A percentile compares a stretch with the other conserved stretches of the same genome.
These are phyloP conservation scores for Trichoderma polysporum DNA, from an alignment of 2,329 filamentous ascomycete species.

Conservation along the genomic window DNA sequence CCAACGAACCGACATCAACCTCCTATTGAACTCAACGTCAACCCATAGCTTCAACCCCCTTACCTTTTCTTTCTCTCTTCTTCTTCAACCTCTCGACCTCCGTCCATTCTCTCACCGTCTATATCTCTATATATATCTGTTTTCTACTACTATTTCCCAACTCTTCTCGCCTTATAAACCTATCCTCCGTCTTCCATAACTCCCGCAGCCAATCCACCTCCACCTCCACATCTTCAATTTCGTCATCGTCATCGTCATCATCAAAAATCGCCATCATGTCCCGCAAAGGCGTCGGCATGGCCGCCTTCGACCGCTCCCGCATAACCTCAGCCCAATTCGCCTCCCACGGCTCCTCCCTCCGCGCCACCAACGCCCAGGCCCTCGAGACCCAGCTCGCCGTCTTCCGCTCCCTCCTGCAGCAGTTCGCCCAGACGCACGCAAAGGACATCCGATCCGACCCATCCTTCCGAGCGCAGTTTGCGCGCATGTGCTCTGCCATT, in stretches of 20 bases:
- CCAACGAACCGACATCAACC: not conserved
- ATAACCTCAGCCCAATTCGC: conserved; percentile 88
- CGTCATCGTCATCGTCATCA: not conserved
- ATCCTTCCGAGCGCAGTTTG: conserved; percentile 92
- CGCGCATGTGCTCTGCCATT: conserved; percentile 96
- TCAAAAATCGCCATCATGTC: conserved; percentile 48
- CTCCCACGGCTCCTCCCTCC: conserved; percentile 83
- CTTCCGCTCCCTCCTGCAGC: conserved; percentile 91
- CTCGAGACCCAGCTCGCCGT: conserved; percentile 92
- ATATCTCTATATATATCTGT: not conserved
- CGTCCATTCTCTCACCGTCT: not conserved
- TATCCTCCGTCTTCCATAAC: too few relatives aligned
- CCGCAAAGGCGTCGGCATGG: conserved; percentile 84
- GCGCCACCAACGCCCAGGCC: conserved; percentile 77
- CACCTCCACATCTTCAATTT: not conserved
- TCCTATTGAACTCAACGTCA: not conserved
- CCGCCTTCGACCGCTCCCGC: conserved; percentile 81
- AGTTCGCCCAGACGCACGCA: conserved; percentile 91
- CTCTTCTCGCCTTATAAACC: too few relatives aligned
- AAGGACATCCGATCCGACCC: conserved; percentile 96
- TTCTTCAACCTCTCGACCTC: not conserved
- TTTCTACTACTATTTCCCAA: not conserved
- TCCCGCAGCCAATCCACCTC: not conserved
- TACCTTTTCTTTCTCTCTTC: not conserved
- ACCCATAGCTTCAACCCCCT: not conserved